phyloP scores from a whole-genome alignment of 2,329 filamentous ascomycete genomes.

The Alternaria sp. region DNA sequence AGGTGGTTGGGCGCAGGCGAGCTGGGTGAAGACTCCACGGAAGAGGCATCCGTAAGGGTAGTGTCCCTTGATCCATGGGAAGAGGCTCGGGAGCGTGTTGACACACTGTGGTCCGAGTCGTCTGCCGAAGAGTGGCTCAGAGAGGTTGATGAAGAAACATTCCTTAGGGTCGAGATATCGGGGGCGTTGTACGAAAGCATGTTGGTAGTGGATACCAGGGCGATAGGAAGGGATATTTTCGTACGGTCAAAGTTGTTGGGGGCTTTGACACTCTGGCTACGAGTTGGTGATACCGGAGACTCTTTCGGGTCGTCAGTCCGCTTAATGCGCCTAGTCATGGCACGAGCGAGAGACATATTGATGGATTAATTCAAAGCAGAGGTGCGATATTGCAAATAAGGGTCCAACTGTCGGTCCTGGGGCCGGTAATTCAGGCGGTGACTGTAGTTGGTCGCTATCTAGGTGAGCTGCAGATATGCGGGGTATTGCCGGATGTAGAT shows the following conservation, averaged over 20 bases:
- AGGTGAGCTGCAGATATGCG: slow-evolving; percentile 40
- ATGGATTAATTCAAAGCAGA: slow-evolving; percentile 42
- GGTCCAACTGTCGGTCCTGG: slow-evolving; percentile 36
- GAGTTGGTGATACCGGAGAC: slow-evolving; percentile 42
- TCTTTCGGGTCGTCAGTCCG: slow-evolving; percentile 54
- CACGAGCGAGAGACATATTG: slow-evolving; percentile 70
- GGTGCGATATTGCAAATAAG: slow-evolving; percentile 38
- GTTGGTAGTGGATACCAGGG: slow-evolving; percentile 93
- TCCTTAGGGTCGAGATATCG: slow-evolving; percentile 66
- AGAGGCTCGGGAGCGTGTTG: slow-evolving; percentile 56
- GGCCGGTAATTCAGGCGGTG: slow-evolving; percentile 42
- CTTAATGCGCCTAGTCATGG: slow-evolving; percentile 75
- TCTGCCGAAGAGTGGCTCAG: slow-evolving; percentile 69
- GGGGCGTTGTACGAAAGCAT: slow-evolving; percentile 95
- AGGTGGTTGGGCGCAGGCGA: slow-evolving; percentile 65
- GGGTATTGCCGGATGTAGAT: slow-evolving; percentile 50
- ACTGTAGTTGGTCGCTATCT: slow-evolving; percentile 39
- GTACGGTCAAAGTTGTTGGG: slow-evolving; percentile 63
- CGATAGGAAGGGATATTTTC: slow-evolving; percentile 88
- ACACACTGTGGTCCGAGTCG: slow-evolving; percentile 73
- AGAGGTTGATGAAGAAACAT: slow-evolving; percentile 60
- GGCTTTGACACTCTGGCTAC: slow-evolving; percentile 58
- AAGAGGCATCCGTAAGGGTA: slow-evolving; percentile 70
- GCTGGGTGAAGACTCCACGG: slow-evolving; percentile 56
- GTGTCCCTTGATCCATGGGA: slow-evolving; percentile 67